Conservation (phyloP, 495 filamentous ascomycete genomes). For the Cercophora newfieldiana region DNA sequence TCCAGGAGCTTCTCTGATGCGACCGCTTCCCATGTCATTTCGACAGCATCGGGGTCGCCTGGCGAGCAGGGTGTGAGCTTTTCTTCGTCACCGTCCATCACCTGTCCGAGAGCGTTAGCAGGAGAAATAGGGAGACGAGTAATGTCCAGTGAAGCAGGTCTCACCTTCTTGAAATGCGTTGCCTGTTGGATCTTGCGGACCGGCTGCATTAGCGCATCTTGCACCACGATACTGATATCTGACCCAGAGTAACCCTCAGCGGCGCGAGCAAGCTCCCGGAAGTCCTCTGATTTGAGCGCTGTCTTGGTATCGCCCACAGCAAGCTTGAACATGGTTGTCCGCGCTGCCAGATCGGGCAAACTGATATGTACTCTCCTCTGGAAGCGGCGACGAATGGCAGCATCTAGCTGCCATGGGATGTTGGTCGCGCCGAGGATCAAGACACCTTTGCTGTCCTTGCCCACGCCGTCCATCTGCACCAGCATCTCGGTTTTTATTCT, state of each 20-base stretch:
- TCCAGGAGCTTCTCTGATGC: slow-evolving; percentile 81
- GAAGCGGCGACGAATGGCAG: slow-evolving; percentile 96
- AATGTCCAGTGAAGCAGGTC: slow-evolving; percentile 8
- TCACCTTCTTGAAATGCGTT: slow-evolving; percentile 95
- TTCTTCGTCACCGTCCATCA: slow-evolving; percentile 66
- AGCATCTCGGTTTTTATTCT: slow-evolving; percentile 98
- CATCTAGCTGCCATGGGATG: slow-evolving; percentile 98
- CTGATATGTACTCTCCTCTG: slow-evolving; percentile 94
- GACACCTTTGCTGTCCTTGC: slow-evolving; percentile 89
- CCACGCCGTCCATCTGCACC: slow-evolving; percentile 99
- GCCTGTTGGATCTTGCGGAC: slow-evolving; percentile 97
- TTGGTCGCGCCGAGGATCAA: slow-evolving; percentile 96
- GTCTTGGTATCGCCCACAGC: slow-evolving; percentile 89
- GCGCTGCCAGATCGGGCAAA: slow-evolving; percentile 81
- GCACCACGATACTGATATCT: slow-evolving; percentile 94
- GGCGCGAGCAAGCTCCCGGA: slow-evolving; percentile 70
- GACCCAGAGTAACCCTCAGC: slow-evolving; percentile 93
- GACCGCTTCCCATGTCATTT: slow-evolving; percentile 92
- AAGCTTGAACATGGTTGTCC: slow-evolving; percentile 97
- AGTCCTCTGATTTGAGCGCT: slow-evolving; percentile 76
- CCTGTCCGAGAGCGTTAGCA: slow-evolving; percentile 49
- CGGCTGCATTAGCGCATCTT: slow-evolving; percentile 97
- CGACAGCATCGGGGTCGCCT: slow-evolving; percentile 77
- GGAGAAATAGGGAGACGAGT: neutral
- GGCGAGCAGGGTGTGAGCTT: slow-evolving; percentile 93